phyloP scores from a whole-genome alignment of 441 rosid genomes.

The Gossypium gossypioides region DNA sequence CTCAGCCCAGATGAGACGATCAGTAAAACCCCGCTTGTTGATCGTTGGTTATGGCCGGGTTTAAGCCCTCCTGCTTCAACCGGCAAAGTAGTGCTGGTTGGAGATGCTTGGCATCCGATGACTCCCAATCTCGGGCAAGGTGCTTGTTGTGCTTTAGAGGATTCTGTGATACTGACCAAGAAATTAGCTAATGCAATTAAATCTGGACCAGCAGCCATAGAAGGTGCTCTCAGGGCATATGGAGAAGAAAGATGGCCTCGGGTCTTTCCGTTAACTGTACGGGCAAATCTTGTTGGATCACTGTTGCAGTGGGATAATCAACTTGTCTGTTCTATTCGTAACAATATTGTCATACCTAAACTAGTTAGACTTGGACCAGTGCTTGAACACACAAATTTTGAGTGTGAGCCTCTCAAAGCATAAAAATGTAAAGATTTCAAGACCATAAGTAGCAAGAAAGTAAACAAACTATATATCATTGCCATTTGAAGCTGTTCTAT shows the following conservation, averaged over 20 bases:
- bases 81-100: conserved; percentile 58
- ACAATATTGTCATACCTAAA: conserved; percentile 60
- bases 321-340: conserved; percentile 42
- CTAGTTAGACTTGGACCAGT: conserved; percentile 47
- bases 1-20: conserved; percentile 59
- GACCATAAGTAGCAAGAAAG: not conserved
- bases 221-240: conserved; percentile 43
- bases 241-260: conserved; percentile 63
- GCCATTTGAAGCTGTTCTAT: not conserved
- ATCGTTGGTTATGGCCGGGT: conserved; percentile 82
- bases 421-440: conserved; percentile 17
- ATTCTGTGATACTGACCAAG: conserved; percentile 45
- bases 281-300: conserved; percentile 49
- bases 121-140: conserved; percentile 83
- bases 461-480: not conserved
- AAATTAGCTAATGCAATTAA: conserved; percentile 44
- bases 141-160: conserved; percentile 75
- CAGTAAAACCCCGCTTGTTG: conserved; percentile 62
- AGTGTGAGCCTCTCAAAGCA: conserved; percentile 46
- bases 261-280: conserved; percentile 55
- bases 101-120: conserved; percentile 98
- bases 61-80: conserved; percentile 55
- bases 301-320: conserved; percentile 33
- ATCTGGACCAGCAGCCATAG: conserved; percentile 32
- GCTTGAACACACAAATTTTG: conserved; percentile 74